A percentile compares a stretch with the other conserved stretches of the same genome.
phyloP scores from a whole-genome alignment of 1,284 basidiomycete genomes.

The Schizopora paradoxa region DNA sequence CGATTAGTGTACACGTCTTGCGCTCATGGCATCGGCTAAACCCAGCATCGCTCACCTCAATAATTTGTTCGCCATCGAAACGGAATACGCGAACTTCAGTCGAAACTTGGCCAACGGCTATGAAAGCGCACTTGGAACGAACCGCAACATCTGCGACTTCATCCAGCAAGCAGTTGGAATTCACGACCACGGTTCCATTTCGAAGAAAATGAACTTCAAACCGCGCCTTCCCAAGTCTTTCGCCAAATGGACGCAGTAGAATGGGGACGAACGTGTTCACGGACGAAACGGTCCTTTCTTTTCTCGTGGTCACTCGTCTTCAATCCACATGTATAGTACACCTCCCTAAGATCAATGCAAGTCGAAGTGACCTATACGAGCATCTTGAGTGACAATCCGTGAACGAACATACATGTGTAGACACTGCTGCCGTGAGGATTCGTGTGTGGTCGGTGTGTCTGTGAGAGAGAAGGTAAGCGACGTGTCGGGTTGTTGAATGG shows the following conservation, averaged over 20 bases:
- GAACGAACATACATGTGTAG: too few relatives aligned
- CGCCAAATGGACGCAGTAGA: constrained; percentile 10
- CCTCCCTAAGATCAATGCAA: too few relatives aligned
- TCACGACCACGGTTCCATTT: constrained; percentile 32
- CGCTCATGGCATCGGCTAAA: constrained; percentile 19
- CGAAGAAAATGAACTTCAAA: constrained; percentile 34
- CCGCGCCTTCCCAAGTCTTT: constrained; percentile 16
- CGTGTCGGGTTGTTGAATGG: too few relatives aligned
- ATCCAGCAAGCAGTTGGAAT: constrained; percentile 30
- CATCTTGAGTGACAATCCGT: too few relatives aligned
- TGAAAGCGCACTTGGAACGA: constrained; percentile 33
- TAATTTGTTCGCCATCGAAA: constrained; percentile 36
- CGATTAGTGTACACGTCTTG: constrained; percentile 6
- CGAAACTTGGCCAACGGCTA: constrained; percentile 27
- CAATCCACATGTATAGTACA: too few relatives aligned
- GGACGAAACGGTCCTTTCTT: too few relatives aligned
- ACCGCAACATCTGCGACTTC: constrained; percentile 25
- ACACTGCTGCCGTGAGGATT: too few relatives aligned
- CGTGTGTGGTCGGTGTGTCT: too few relatives aligned
- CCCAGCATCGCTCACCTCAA: constrained; percentile 38
- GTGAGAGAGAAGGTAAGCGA: too few relatives aligned
- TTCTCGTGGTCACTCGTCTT: too few relatives aligned
- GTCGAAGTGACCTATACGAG: too few relatives aligned
- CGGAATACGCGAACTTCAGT: constrained; percentile 36
- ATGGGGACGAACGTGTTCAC: too few relatives aligned